These are phyloP conservation scores for Breynia disticha DNA, from an alignment of 441 rosid species.

Conservation along the genomic window DNA sequence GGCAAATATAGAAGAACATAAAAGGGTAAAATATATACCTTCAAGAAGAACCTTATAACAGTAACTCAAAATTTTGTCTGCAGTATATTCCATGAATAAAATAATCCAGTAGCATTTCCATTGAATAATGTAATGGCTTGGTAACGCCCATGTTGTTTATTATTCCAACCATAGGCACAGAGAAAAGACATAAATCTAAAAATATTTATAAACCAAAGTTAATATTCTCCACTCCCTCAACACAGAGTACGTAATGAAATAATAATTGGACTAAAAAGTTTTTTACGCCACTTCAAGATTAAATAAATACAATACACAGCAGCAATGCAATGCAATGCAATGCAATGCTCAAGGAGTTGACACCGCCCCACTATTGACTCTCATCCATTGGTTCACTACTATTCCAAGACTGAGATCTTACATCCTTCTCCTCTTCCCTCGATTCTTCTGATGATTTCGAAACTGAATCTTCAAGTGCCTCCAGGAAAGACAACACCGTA, in stretches of 20 bases:
- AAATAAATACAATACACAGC: conserved; percentile 1
- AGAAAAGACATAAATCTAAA: too few relatives aligned
- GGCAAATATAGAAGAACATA: not conserved
- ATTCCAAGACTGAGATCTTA: conserved; percentile 32
- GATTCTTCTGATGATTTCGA: conserved; percentile 24
- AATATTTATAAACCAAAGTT: too few relatives aligned
- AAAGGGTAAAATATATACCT: conserved; percentile 38
- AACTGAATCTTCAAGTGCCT: conserved; percentile 93
- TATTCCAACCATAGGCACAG: too few relatives aligned
- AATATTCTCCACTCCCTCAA: too few relatives aligned
- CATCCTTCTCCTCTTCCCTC: conserved; percentile 31
- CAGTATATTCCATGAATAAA: conserved; percentile 57
- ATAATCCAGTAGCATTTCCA: conserved; percentile 67
- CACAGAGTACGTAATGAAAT: too few relatives aligned
- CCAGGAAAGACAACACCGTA: conserved; percentile 78
- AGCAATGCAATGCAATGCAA: too few relatives aligned
- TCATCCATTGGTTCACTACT: conserved; percentile 53
- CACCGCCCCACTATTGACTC: conserved; percentile 28
- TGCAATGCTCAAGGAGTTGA: not conserved
- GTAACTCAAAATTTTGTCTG: conserved; percentile 89
- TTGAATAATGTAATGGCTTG: too few relatives aligned
- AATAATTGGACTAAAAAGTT: too few relatives aligned
- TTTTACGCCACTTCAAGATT: not conserved
- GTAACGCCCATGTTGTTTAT: too few relatives aligned
- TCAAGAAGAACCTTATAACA: conserved; percentile 67